phyloP scores from a whole-genome alignment of 1,284 basidiomycete species.

The Rhodotorula sp. region DNA sequence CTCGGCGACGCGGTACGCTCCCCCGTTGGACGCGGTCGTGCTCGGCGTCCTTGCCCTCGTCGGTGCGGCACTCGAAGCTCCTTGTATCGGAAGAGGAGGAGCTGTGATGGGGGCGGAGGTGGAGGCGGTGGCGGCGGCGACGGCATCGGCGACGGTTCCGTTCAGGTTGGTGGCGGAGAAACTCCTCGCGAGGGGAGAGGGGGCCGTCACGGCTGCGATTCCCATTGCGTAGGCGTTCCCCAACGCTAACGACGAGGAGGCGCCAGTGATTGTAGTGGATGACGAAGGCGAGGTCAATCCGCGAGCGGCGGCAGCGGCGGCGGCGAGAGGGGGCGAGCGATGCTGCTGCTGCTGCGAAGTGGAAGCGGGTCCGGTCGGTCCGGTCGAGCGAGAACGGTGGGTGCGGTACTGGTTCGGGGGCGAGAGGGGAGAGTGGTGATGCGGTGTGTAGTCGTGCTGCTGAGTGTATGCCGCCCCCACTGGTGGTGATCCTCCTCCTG shows the following conservation, averaged over 20 bases:
- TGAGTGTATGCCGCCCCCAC: neutral
- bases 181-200: constrained; percentile 17
- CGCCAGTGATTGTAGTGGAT: neutral
- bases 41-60: constrained; percentile 7
- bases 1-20: constrained; percentile 10
- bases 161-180: constrained; percentile 7
- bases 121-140: neutral
- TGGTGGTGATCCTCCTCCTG: too few species aligned
- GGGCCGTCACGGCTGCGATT: neutral
- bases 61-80: neutral
- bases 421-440: neutral
- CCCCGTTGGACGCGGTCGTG: neutral
- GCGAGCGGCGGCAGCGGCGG: neutral
- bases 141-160: neutral
- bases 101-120: too few species aligned
- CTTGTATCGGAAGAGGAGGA: neutral
- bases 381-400: neutral
- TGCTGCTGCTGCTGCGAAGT: neutral
- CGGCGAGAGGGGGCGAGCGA: neutral
- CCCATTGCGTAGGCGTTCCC: constrained; percentile 1
- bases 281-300: neutral
- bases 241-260: neutral
- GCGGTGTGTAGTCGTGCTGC: neutral
- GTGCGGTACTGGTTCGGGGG: neutral
- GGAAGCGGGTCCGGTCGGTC: neutral